These are phyloP conservation scores for Thermothelomyces thermophilus DNA, from an alignment of 2,329 filamentous ascomycete genomes.

Conservation along the genomic window DNA sequence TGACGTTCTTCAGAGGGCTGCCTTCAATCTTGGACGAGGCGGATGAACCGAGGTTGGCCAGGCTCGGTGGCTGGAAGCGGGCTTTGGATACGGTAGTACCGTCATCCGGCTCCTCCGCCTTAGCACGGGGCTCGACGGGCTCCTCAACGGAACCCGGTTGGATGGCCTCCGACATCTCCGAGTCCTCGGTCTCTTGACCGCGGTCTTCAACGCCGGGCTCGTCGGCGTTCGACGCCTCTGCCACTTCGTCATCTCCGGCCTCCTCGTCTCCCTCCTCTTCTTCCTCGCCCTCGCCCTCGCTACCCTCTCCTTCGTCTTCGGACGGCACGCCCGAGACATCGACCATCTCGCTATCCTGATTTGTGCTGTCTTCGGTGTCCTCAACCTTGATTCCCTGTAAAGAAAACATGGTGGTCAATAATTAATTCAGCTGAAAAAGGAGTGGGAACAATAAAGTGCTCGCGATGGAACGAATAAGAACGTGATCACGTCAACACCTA, in stretches of 20 bases:
- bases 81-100: slow-evolving; percentile 20
- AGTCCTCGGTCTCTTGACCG: slow-evolving; percentile 26
- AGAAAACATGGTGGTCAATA: slow-evolving; percentile 12
- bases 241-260: slow-evolving; percentile 36
- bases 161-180: slow-evolving; percentile 20
- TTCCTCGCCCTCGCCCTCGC: slow-evolving; percentile 42
- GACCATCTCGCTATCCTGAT: slow-evolving; percentile 47
- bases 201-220: slow-evolving; percentile 24
- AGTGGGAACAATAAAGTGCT: too few relatives aligned
- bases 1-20: slow-evolving; percentile 48
- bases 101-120: slow-evolving; percentile 17
- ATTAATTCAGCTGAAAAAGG: too few relatives aligned
- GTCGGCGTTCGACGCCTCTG: slow-evolving; percentile 36
- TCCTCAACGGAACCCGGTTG: slow-evolving; percentile 24
- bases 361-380: slow-evolving; percentile 40
- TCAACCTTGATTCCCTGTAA: slow-evolving; percentile 35
- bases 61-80: slow-evolving; percentile 28
- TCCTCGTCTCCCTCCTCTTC: slow-evolving; percentile 35
- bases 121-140: slow-evolving; percentile 12
- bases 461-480: too few relatives aligned
- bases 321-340: slow-evolving; percentile 43
- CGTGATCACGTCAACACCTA: slow-evolving; percentile 37
- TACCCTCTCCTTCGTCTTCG: slow-evolving; percentile 44
- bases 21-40: slow-evolving; percentile 35
- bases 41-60: slow-evolving; percentile 26